A percentile compares a stretch with the other conserved stretches of the same genome.
These are phyloP conservation scores for Auricularia cornea DNA, from an alignment of 768 basidiomycete species.

Conservation along the genomic window DNA sequence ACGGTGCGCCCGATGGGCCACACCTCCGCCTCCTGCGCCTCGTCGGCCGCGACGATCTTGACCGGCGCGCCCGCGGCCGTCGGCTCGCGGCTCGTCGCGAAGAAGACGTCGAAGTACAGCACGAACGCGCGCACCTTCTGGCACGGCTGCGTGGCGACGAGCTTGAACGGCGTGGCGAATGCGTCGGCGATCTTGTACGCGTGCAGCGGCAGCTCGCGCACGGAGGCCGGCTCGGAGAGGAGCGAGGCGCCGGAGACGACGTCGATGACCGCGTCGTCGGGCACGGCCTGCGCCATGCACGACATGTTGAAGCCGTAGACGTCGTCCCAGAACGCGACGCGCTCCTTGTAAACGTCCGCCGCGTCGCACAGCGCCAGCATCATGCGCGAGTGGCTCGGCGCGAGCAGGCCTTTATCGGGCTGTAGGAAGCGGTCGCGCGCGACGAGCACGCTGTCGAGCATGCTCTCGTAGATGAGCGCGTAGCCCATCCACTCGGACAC, in stretches of 20 bases:
- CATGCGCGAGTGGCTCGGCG: conserved; percentile 83
- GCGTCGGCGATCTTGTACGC: conserved; percentile 36
- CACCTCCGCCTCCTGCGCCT: conserved; percentile 58
- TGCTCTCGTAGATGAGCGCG: conserved; percentile 86
- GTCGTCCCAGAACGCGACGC: conserved; percentile 82
- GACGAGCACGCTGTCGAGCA: conserved; percentile 90
- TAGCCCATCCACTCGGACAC: conserved; percentile 99
- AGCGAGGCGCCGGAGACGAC: conserved; percentile 59
- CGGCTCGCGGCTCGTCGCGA: conserved; percentile 51
- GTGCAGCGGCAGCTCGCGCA: conserved; percentile 1
- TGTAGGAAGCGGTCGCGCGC: conserved; percentile 83
- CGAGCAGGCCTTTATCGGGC: conserved; percentile 66
- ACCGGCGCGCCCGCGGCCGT: conserved; percentile 45
- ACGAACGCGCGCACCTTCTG: conserved; percentile 72
- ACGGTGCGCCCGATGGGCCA: conserved; percentile 45
- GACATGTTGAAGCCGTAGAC: conserved; percentile 90
- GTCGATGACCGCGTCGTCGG: conserved; percentile 79
- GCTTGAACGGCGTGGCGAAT: conserved; percentile 71
- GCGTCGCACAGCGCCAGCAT: conserved; percentile 78
- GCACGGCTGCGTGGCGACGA: conserved; percentile 56
- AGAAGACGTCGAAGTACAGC: conserved; percentile 94
- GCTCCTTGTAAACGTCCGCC: conserved; percentile 65
- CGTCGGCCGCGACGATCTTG: conserved; percentile 50
- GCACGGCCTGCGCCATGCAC: conserved; percentile 66
- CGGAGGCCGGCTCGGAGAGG: conserved; percentile 47